Base-by-base conservation (phyloP, 805 yeast species). In the Scheffersomyces amazonensis region DNA sequence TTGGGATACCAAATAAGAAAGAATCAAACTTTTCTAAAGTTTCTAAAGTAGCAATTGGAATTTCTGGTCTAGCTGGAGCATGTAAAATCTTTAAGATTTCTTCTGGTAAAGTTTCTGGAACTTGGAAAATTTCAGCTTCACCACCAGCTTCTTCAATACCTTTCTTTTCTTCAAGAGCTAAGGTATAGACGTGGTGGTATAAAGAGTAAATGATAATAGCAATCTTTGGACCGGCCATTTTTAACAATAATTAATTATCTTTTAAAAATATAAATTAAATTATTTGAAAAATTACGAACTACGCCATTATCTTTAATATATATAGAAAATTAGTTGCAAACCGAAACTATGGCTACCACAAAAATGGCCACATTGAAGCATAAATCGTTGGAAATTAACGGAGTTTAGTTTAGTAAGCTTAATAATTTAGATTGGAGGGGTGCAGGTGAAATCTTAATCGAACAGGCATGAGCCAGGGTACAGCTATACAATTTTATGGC, bases 1-100 rank as follows among this genome's bases (percentile, higher is more conserved):
- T 83, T 53, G 95, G 93, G 50, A 84, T 60, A 55, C 96, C 96
- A 52, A 88, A 84, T 48, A 88, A 48, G 67, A 83, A 78, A 34
- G 89, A 95, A 56, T 88, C 95, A 69, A 81, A 83, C 45, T 72
- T 66, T 3, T 64, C 56, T 49, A 88, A 69, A 16, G 77, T 72
- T 16, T 76, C 83, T 5, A 62, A 50, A n/a, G 83, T 70, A 36
- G 86, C 86, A 52, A 76, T 65, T 47, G 91, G 89, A 60, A 59
- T 57, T 44, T 53, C 51, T 41, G 57, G 49, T 53, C 55, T 54
- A 39, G 77, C 70, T 29, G 86, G 79, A 22, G 89, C 87, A 48
- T 77, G 75, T 69, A 86, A 66, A 39, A 58, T 42, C 16, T 58
- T 58, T 41, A 86, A 64, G 13, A 80, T 71, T 12, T 79, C 83